phyloP scores from a whole-genome alignment of 2,329 filamentous ascomycete species.

The Fusarium ambrosium region DNA sequence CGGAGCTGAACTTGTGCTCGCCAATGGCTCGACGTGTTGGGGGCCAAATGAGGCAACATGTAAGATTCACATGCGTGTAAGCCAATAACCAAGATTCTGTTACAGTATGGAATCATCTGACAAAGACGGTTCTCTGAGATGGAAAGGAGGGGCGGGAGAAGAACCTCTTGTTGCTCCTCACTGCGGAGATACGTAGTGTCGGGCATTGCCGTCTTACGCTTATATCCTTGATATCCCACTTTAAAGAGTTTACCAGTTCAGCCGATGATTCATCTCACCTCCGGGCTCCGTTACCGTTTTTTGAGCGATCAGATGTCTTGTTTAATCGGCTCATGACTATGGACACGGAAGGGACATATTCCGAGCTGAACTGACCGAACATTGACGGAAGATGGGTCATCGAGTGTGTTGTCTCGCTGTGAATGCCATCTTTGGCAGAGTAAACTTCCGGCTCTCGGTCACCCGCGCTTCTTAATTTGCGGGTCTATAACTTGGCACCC shows the following conservation, averaged over 20 bases:
- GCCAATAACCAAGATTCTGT: not conserved
- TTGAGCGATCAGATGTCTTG: not conserved
- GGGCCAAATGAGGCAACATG: not conserved
- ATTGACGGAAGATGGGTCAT: conserved; percentile 1
- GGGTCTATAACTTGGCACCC: not conserved
- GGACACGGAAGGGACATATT: not conserved
- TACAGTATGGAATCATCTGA: not conserved
- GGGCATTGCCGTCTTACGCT: conserved; percentile 2
- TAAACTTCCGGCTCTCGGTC: not conserved
- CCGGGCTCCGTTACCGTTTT: not conserved
- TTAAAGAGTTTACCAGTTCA: conserved; percentile 3
- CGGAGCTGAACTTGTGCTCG: not conserved
- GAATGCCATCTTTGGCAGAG: not conserved
- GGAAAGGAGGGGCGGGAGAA: conserved; percentile 1
- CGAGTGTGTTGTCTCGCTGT: not conserved
- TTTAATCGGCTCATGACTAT: not conserved
- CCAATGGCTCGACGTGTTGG: not conserved
- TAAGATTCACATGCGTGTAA: not conserved
- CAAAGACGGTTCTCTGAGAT: not conserved
- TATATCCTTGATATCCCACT: conserved; percentile 3
- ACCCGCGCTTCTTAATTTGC: not conserved
- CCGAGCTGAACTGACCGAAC: not conserved
- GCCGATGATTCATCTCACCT: not conserved
- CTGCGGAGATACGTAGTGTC: not conserved
- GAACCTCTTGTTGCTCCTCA: not conserved